Conservation (phyloP, 768 basidiomycete species). For the Termitomyces sp. region DNA sequence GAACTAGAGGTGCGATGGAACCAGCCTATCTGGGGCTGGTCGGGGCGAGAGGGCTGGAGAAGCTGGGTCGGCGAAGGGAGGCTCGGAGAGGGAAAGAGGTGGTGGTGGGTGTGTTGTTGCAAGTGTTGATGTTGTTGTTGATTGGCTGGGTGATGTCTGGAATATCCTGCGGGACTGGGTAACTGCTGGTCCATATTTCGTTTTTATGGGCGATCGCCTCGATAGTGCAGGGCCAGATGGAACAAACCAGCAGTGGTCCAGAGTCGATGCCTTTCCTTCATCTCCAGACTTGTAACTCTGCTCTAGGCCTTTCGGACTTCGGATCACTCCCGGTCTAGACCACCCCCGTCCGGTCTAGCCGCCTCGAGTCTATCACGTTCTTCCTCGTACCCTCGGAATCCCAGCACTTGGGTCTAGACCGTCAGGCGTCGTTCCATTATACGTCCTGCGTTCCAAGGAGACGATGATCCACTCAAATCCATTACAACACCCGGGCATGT, state of each 20-base stretch:
- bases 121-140: not conserved
- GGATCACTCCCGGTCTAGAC: too few species aligned
- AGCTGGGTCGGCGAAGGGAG: not conserved
- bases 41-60: not conserved
- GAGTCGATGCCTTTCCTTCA: not conserved
- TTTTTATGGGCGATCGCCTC: not conserved
- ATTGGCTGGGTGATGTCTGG: not conserved
- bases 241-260: not conserved
- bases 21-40: not conserved
- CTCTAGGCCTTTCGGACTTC: too few species aligned
- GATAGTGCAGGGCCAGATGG: not conserved
- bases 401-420: too few species aligned
- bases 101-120: not conserved
- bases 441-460: too few species aligned
- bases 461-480: too few species aligned
- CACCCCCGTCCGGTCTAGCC: too few species aligned
- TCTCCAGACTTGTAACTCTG: too few species aligned
- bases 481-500: too few species aligned
- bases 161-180: not conserved
- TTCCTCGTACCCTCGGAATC: too few species aligned
- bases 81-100: not conserved
- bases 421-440: too few species aligned
- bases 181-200: not conserved
- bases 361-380: too few species aligned
- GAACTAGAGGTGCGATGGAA: conserved; percentile 28